These are phyloP conservation scores for Aspergillus sp. DNA, from an alignment of 2,329 filamentous ascomycete species.

Conservation along the genomic window DNA sequence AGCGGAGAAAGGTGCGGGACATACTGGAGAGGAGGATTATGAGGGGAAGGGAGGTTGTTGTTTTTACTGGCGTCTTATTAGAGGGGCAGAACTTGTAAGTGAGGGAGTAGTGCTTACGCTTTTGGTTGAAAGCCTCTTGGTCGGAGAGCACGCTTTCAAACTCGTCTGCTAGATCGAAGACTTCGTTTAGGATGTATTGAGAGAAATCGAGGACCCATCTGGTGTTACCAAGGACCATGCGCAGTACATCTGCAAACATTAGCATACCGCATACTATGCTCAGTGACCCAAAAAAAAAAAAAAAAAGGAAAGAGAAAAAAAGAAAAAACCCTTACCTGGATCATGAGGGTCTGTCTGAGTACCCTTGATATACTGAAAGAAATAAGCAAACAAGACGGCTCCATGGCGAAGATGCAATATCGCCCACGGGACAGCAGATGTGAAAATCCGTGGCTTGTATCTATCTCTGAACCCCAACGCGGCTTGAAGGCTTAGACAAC, in stretches of 20 bases:
- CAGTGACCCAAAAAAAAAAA: not conserved
- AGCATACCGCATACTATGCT: not conserved
- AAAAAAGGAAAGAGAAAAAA: no score
- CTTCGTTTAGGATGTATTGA: constrained; percentile 49
- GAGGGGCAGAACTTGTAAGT: not conserved
- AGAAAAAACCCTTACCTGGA: constrained; percentile 52
- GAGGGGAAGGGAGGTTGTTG: constrained; percentile 34
- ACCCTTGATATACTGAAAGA: constrained; percentile 57
- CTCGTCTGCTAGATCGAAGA: constrained; percentile 41
- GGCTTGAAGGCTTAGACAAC: constrained; percentile 71
- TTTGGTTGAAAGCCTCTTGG: constrained; percentile 31
- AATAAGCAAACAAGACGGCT: constrained; percentile 57
- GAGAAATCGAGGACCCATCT: constrained; percentile 69
- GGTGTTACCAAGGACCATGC: constrained; percentile 65
- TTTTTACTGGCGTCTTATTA: constrained; percentile 25
- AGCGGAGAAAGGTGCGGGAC: constrained; percentile 64
- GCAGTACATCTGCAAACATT: constrained; percentile 56
- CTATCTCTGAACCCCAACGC: constrained; percentile 67
- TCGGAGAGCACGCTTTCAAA: constrained; percentile 27
- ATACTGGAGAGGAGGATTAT: constrained; percentile 65
- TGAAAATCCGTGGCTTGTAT: constrained; percentile 54
- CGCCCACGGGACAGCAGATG: constrained; percentile 68
- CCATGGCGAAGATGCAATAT: constrained; percentile 68
- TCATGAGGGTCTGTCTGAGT: constrained; percentile 46
- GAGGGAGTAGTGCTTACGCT: constrained; percentile 20